These are phyloP conservation scores for Backusella australiensis DNA, from an alignment of 192 early-diverging fungal species.

Conservation along the genomic window DNA sequence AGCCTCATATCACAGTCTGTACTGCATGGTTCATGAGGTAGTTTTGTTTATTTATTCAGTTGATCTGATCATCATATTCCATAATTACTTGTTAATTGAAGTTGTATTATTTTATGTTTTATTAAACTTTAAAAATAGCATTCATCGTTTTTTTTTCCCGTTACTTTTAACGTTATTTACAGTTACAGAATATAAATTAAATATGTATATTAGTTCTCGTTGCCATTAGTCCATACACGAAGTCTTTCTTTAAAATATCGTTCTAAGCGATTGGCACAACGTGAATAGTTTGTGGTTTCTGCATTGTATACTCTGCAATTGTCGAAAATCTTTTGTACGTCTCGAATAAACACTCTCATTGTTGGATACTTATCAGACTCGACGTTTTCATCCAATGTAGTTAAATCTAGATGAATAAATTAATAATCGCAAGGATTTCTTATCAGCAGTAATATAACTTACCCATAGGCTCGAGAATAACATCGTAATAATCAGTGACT, in stretches of 20 bases:
- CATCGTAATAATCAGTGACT: slow-evolving; percentile 93
- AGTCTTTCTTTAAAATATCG: slow-evolving; percentile 76
- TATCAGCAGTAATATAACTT: not conserved
- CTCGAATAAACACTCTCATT: slow-evolving; percentile 78
- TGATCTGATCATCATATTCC: too few relatives aligned
- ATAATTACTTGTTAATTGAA: not conserved
- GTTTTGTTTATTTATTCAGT: too few relatives aligned
- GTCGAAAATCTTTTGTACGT: slow-evolving; percentile 89
- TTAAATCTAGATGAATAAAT: slow-evolving; percentile 52
- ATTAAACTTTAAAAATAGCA: not conserved
- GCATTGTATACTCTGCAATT: slow-evolving; percentile 94
- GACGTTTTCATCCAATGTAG: slow-evolving; percentile 79
- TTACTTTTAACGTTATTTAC: not conserved
- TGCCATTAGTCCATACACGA: slow-evolving; percentile 34
- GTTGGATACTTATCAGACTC: slow-evolving; percentile 84
- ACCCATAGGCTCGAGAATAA: slow-evolving; percentile 98
- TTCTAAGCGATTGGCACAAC: slow-evolving; percentile 75
- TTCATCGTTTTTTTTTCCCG: not conserved
- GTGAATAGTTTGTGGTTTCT: slow-evolving; percentile 78
- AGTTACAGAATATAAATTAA: not conserved
- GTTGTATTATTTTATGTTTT: not conserved
- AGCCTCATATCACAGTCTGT: too few relatives aligned
- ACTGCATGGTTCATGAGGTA: too few relatives aligned
- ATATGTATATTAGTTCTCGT: not conserved
- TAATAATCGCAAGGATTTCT: not conserved